These are phyloP conservation scores for Cercophora sp. DNA, from an alignment of 495 filamentous ascomycete species.

Conservation along the genomic window DNA sequence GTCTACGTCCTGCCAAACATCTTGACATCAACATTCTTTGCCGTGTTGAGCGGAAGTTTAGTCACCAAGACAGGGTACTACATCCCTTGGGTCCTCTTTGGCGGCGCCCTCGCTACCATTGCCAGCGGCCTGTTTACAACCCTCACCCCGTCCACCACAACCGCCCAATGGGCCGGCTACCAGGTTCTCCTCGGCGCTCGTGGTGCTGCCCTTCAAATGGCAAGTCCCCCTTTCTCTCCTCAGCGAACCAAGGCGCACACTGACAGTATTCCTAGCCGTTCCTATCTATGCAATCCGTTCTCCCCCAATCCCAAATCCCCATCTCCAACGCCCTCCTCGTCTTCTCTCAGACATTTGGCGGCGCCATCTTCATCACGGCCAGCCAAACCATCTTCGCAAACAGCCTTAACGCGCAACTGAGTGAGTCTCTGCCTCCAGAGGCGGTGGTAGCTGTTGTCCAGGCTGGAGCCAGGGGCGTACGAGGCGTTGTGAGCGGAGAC, in stretches of 20 bases:
- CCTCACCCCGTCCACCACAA: conserved; percentile 26
- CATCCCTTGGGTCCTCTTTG: conserved; percentile 24
- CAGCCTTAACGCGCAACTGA: conserved; percentile 23
- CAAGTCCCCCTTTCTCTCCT: not conserved
- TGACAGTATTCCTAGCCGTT: conserved; percentile 23
- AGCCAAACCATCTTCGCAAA: conserved; percentile 37
- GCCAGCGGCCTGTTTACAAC: conserved; percentile 40
- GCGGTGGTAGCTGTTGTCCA: conserved; percentile 22
- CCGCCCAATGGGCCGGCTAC: conserved; percentile 46
- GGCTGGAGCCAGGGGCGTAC: not conserved
- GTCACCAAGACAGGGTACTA: conserved; percentile 20
- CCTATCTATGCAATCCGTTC: conserved; percentile 43
- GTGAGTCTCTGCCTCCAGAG: conserved; percentile 20
- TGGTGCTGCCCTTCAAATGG: conserved; percentile 22
- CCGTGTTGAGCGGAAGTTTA: conserved; percentile 32
- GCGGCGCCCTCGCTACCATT: conserved; percentile 19
- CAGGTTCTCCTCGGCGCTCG: conserved; percentile 44
- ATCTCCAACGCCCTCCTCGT: conserved; percentile 43
- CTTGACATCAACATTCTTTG: conserved; percentile 35
- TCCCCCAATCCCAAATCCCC: conserved; percentile 35
- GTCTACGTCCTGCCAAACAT: conserved; percentile 48
- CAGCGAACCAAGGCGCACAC: no score
- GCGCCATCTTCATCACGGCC: conserved; percentile 33
- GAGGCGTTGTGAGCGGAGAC: not conserved
- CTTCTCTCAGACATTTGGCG: conserved; percentile 40